A percentile compares a stretch with the other conserved stretches of the same genome.
phyloP scores from a whole-genome alignment of 768 basidiomycete species.

The Pilatotrama ljubarskyi region DNA sequence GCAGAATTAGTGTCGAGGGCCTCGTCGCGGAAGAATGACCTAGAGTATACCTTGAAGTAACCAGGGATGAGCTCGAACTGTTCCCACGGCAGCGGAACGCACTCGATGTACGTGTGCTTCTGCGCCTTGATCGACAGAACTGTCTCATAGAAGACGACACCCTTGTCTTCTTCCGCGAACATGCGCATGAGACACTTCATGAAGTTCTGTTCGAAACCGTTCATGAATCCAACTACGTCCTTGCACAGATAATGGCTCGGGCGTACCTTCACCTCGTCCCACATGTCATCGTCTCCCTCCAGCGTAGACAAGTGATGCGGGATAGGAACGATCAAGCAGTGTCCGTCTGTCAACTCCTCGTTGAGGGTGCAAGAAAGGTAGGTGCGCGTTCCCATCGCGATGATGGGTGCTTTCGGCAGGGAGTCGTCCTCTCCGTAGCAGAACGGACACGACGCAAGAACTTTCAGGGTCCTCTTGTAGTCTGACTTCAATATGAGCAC shows the following conservation, averaged over 20 bases:
- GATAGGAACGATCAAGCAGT: conserved; percentile 94
- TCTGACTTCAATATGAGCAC: conserved; percentile 48
- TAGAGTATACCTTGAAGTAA: conserved; percentile 75
- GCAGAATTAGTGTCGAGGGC: neutral
- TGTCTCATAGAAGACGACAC: conserved; percentile 95
- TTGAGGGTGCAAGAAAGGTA: conserved; percentile 89
- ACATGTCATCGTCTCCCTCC: conserved; percentile 95
- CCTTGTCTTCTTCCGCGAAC: conserved; percentile 91
- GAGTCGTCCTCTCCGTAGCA: conserved; percentile 94
- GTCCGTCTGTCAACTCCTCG: conserved; percentile 89
- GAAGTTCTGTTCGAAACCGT: conserved; percentile 49
- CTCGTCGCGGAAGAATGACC: neutral
- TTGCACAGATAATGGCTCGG: neutral
- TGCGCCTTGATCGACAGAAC: conserved; percentile 85
- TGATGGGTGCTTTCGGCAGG: conserved; percentile 80
- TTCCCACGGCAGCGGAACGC: conserved; percentile 88
- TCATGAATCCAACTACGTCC: neutral
- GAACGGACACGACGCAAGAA: conserved; percentile 78
- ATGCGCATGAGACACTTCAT: conserved; percentile 96
- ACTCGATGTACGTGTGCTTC: conserved; percentile 91
- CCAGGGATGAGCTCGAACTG: conserved; percentile 85
- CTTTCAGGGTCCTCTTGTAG: conserved; percentile 93
- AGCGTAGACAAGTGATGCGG: conserved; percentile 91
- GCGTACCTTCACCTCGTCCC: conserved; percentile 92
- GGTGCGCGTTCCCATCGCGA: conserved; percentile 87